phyloP scores from a whole-genome alignment of 108 stramenopile genomes.

The Mayamaea pseudoterrestris region DNA sequence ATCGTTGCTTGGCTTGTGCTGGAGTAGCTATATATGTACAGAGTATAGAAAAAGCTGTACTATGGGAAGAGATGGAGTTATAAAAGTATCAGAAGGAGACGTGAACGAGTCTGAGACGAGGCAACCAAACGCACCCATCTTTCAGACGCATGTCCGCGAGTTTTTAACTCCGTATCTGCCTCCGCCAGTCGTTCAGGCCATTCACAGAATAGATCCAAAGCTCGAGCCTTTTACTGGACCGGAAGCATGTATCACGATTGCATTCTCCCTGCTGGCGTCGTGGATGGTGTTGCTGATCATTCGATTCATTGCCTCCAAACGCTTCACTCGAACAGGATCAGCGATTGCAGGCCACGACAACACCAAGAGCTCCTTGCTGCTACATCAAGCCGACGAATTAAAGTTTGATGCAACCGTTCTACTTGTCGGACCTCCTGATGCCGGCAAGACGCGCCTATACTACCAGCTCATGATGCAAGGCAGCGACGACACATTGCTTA shows the following conservation, averaged over 20 bases:
- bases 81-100: too few species aligned
- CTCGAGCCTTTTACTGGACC: conserved; percentile 27
- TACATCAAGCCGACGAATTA: not conserved
- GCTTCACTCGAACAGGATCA: not conserved
- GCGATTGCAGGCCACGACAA: not conserved
- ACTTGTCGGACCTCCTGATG: conserved; percentile 24
- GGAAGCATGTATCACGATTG: conserved; percentile 17
- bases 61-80: too few species aligned
- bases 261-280: conserved; percentile 8
- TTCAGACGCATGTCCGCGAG: conserved; percentile 14
- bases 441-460: conserved; percentile 37
- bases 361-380: not conserved
- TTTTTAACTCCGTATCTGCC: conserved; percentile 33
- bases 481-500: not conserved
- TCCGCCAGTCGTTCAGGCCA: conserved; percentile 28
- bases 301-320: not conserved
- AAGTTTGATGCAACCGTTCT: conserved; percentile 24
- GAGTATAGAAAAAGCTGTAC: too few species aligned
- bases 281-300: not conserved
- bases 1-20: too few species aligned
- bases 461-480: conserved; percentile 13
- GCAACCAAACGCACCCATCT: not conserved
- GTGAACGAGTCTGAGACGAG: too few species aligned
- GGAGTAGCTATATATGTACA: too few species aligned
- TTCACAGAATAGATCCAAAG: conserved; percentile 22